A percentile compares a stretch with the other conserved stretches of the same genome.
These are phyloP conservation scores for Paxillus rubicundulus DNA, from an alignment of 768 basidiomycete genomes.

Conservation along the genomic window DNA sequence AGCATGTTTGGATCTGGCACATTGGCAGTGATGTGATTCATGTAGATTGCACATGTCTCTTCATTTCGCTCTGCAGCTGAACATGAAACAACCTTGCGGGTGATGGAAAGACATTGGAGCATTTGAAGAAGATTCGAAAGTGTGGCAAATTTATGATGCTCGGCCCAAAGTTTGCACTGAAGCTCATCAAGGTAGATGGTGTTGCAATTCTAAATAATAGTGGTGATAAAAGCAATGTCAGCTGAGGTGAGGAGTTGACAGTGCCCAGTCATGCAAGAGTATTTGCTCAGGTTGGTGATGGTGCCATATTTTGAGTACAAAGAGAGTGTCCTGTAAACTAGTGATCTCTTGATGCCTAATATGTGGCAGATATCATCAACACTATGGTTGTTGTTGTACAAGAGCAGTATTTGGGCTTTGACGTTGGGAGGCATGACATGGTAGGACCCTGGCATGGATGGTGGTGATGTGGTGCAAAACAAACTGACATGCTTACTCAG, in stretches of 20 bases:
- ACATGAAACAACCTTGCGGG: conserved; percentile 7
- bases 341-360: not conserved
- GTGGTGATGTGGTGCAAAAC: too few relatives aligned
- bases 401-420: too few relatives aligned
- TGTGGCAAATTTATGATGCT: too few relatives aligned
- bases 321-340: not conserved
- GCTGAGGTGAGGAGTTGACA: not conserved
- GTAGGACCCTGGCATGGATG: too few relatives aligned
- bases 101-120: conserved; percentile 1
- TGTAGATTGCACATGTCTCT: not conserved
- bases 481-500: too few relatives aligned
- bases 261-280: not conserved
- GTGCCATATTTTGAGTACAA: not conserved
- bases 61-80: conserved; percentile 14
- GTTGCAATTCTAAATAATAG: not conserved
- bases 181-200: too few relatives aligned
- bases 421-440: too few relatives aligned
- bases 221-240: not conserved
- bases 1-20: conserved; percentile 21
- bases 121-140: too few relatives aligned
- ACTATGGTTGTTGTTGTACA: too few relatives aligned
- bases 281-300: not conserved
- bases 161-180: too few relatives aligned
- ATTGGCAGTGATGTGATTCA: conserved; percentile 11
- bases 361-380: not conserved